phyloP scores from a whole-genome alignment of 2,329 filamentous ascomycete genomes.

The Aspergillus ruber region DNA sequence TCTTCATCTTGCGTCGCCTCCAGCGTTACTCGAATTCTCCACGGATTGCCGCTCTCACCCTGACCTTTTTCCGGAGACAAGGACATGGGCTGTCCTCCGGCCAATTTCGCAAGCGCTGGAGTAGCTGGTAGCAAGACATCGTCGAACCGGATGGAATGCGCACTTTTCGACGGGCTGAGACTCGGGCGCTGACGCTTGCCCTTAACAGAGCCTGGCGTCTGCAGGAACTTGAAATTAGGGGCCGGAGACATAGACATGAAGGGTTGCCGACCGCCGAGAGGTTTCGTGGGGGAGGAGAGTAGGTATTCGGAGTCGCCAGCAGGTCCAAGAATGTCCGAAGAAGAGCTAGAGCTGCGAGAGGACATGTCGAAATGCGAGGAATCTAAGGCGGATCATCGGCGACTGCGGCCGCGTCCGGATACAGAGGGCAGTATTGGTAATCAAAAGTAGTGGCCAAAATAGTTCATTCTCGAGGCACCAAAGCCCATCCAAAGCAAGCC shows the following conservation, averaged over 20 bases:
- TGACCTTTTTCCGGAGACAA: constrained; percentile 34
- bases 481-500: too few species aligned
- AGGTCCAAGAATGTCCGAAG: constrained; percentile 38
- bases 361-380: constrained; percentile 19
- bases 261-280: constrained; percentile 32
- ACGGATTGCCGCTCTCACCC: constrained; percentile 40
- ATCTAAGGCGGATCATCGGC: constrained; percentile 11
- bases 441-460: too few species aligned
- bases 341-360: constrained; percentile 34
- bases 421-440: too few species aligned
- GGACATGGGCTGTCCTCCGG: constrained; percentile 19
- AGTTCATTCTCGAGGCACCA: too few species aligned
- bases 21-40: constrained; percentile 44
- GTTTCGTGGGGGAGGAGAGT: constrained; percentile 36
- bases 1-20: constrained; percentile 42
- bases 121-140: constrained; percentile 38
- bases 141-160: constrained; percentile 36
- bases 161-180: constrained; percentile 30
- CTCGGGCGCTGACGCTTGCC: constrained; percentile 29
- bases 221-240: constrained; percentile 23
- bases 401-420: constrained; percentile 2
- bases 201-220: constrained; percentile 22
- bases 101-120: constrained; percentile 24
- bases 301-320: constrained; percentile 38
- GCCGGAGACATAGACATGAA: constrained; percentile 28